Evolutionary conservation across 148 eudicot genomes (phyloP), one percentile per base, ranked within the genome.

Genomic region (Chenopodium berlandieri): DNA sequence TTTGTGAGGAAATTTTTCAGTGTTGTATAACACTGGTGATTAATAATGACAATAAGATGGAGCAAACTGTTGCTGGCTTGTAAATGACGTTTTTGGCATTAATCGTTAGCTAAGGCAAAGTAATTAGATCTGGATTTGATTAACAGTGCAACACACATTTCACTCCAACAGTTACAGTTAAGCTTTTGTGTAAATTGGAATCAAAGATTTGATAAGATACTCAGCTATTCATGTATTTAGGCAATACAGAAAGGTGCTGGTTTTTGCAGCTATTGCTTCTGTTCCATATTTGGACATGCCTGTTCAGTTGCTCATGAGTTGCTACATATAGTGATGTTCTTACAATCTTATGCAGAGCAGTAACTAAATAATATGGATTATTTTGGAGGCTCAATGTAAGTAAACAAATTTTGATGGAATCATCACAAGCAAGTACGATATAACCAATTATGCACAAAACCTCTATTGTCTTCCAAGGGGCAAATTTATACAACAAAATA

Each of bases 11-110:
- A 23, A 27, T 62, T 32, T 16, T 40, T 40, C 44, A 8, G 14
- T 46, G 76, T 48, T 48, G 66, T 48, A 60, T 75, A n/a, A 22
- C 48, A 54, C 9, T 56, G 30, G 20, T 54, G 54, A 71, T 75
- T 67, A n/a, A 50, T 37, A n/a, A 44, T 20, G 32, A 54, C 6
- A 79, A 83, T 81, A 81, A 82, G 30, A 69, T 44, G 40, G 13
- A 25, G 75, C 75, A 58, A 50, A 14, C 30, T 71, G n/a, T 56
- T 68, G 73, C 75, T 78, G 64, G 73, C 50, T 1, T 71, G 78
- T 14, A 44, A 60, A 47, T 44, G 76, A 37, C 32, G 1, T 67
- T 73, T 46, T 73, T 40, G 27, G 7, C 31, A 19, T 44, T n/a
- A 56, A 56, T 56, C 17, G 44, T 40, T 40, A 40, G 44, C 44